Evolutionary conservation across 805 yeast species (phyloP).

Genomic region (Saccharomycopsis sp.): DNA sequence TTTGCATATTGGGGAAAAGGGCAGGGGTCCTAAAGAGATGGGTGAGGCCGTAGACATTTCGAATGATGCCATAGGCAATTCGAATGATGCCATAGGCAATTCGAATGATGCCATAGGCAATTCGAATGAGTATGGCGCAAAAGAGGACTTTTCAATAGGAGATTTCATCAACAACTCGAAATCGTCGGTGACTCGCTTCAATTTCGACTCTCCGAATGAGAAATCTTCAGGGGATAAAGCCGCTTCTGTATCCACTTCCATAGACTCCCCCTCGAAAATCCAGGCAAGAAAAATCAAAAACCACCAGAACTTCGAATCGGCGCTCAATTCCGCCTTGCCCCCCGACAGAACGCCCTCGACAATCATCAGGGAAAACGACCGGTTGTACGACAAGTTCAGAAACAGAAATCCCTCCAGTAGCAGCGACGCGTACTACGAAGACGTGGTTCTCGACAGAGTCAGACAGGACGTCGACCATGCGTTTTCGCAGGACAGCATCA

Average conservation of each 20-base stretch:
- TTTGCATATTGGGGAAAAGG: conserved; percentile 7
- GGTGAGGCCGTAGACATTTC: background rate
- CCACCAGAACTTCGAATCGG: conserved; percentile 11
- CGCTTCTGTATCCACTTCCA: background rate
- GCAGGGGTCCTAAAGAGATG: background rate
- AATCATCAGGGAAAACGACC: conserved; percentile 18
- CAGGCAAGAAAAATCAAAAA: conserved; percentile 6
- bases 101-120: background rate
- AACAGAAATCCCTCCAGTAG: conserved; percentile 4
- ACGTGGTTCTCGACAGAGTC: conserved; percentile 18
- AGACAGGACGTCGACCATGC: conserved; percentile 17
- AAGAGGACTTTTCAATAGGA: conserved; percentile 4
- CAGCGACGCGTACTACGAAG: conserved; percentile 18
- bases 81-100: background rate
- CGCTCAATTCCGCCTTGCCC: conserved; percentile 19
- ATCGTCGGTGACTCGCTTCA: conserved; percentile 8
- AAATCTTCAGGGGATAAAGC: background rate
- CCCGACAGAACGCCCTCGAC: conserved; percentile 20
- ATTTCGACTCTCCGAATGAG: background rate
- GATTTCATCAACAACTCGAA: conserved; percentile 11
- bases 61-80: background rate
- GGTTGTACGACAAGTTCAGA: conserved; percentile 6
- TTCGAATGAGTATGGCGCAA: no score
- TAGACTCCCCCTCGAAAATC: conserved; percentile 4
- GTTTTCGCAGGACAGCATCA: conserved; percentile 2